Evolutionary conservation across 2,329 filamentous ascomycete species (phyloP).

Genomic region (Colletotrichum lentis): DNA sequence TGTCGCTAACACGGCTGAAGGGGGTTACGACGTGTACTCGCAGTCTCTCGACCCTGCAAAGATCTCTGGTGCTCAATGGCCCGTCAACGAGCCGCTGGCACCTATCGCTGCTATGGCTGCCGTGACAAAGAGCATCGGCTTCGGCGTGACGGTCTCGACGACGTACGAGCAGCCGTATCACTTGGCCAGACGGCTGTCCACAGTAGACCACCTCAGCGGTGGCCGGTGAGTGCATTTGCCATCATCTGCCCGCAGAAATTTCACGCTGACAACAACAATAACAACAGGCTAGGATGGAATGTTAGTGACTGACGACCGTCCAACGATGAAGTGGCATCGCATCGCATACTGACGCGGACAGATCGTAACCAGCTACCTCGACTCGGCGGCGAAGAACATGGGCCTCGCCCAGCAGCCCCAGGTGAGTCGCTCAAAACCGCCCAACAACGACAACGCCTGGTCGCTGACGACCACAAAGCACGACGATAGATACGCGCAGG

Average conservation of each 20-base stretch:
- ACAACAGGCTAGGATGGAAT: constrained; percentile 62
- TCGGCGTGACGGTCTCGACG: constrained; percentile 74
- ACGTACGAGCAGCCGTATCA: constrained; percentile 78
- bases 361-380: constrained; percentile 76
- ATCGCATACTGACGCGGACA: constrained; percentile 39
- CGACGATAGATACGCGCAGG: constrained; percentile 71
- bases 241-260: fast-evolving
- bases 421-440: constrained; percentile 31
- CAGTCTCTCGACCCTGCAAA: constrained; percentile 67
- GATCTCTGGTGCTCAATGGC: constrained; percentile 72
- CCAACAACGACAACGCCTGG: no score
- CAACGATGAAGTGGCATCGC: background rate
- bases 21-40: constrained; percentile 75
- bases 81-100: constrained; percentile 72
- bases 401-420: constrained; percentile 64
- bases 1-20: constrained; percentile 41
- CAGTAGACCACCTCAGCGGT: constrained; percentile 72
- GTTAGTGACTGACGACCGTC: constrained; percentile 44
- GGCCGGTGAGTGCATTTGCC: constrained; percentile 56
- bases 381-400: constrained; percentile 73
- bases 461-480: constrained; percentile 51
- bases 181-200: constrained; percentile 70
- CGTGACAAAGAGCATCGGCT: constrained; percentile 71
- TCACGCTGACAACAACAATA: background rate
- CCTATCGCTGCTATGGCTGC: constrained; percentile 75